Percentiles rank a stretch among this genome's conserved stretches.
Evolutionary conservation across 495 filamentous ascomycete species (phyloP).

Genomic region (Hypoxylon lienhwacheense): DNA sequence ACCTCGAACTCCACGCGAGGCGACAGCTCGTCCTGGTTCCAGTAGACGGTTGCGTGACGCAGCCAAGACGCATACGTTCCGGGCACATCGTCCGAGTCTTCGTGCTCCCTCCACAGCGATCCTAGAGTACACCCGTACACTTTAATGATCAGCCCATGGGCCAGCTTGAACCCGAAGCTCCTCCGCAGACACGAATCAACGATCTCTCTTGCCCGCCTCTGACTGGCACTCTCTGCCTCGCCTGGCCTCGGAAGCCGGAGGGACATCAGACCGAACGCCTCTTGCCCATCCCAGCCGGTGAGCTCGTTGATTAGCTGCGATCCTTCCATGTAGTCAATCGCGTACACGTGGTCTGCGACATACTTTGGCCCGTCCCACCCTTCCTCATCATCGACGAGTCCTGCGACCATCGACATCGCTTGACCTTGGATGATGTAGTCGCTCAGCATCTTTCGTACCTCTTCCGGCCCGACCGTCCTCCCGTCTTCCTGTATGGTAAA

Average conservation of each 20-base stretch:
- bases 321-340: constrained; percentile 52
- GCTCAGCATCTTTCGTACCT: constrained; percentile 45
- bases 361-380: constrained; percentile 59
- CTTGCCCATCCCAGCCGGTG: constrained; percentile 52
- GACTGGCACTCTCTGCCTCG: constrained; percentile 51
- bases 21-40: constrained; percentile 44
- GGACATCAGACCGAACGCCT: constrained; percentile 55
- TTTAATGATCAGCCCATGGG: constrained; percentile 54
- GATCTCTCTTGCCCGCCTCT: constrained; percentile 52
- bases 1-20: constrained; percentile 38
- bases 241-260: constrained; percentile 48
- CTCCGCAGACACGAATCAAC: constrained; percentile 51
- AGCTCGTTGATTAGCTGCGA: constrained; percentile 56
- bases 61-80: constrained; percentile 54
- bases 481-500: constrained; percentile 9
- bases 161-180: constrained; percentile 58
- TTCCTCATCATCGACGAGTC: constrained; percentile 52
- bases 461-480: constrained; percentile 32
- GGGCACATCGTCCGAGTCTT: constrained; percentile 46
- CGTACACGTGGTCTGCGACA: constrained; percentile 49
- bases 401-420: constrained; percentile 53
- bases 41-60: constrained; percentile 45
- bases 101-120: constrained; percentile 51
- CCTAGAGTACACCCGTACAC: constrained; percentile 50
- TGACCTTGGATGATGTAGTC: constrained; percentile 60